These are phyloP conservation scores for Sophora flavescens DNA, from an alignment of 306 rosid species.

Conservation along the genomic window DNA sequence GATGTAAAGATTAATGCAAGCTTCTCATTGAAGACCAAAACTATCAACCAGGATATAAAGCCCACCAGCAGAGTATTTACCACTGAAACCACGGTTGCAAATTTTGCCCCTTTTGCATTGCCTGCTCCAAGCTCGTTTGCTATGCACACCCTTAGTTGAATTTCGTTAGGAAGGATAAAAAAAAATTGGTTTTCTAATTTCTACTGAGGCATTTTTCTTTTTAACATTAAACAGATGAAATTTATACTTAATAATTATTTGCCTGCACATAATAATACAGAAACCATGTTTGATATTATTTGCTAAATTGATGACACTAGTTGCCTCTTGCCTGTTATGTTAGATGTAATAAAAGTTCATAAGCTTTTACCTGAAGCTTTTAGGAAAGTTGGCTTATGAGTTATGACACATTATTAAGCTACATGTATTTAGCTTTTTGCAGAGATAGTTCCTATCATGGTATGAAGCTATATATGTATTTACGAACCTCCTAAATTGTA, in stretches of 20 bases:
- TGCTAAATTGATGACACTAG: not conserved
- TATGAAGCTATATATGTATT: not conserved
- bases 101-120: slow-evolving; percentile 71
- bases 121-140: slow-evolving; percentile 82
- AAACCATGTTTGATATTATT: slow-evolving; percentile 21
- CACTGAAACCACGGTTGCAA: slow-evolving; percentile 65
- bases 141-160: slow-evolving; percentile 65
- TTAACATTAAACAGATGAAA: slow-evolving; percentile 1
- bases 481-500: not conserved
- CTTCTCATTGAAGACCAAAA: slow-evolving; percentile 55
- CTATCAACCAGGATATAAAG: slow-evolving; percentile 58
- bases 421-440: not conserved
- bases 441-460: too few species aligned
- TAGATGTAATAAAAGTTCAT: not conserved
- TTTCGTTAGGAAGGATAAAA: not conserved
- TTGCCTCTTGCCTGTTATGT: slow-evolving; percentile 2
- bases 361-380: too few species aligned
- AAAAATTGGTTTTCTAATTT: not conserved
- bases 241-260: not conserved
- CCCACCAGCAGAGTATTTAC: slow-evolving; percentile 63
- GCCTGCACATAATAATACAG: not conserved
- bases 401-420: not conserved
- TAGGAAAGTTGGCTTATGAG: too few species aligned
- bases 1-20: slow-evolving; percentile 76
- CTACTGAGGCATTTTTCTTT: not conserved